Evolutionary conservation across 2,329 filamentous ascomycete species (phyloP), one percentile per base, ranked within the genome.

Genomic region (Blumeria hordei): DNA sequence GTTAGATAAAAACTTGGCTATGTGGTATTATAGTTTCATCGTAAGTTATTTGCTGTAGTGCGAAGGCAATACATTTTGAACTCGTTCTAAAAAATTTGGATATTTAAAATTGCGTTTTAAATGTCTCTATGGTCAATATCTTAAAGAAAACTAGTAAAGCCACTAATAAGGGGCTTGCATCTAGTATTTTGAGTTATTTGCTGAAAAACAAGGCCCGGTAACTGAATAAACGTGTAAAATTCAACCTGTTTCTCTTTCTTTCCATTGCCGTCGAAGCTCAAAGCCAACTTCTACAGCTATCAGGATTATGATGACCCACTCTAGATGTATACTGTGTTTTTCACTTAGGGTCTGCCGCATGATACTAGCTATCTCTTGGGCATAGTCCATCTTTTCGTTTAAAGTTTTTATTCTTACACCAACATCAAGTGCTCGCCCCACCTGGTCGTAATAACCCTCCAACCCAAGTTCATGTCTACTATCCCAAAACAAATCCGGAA

Each of bases 301-400:
- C 55, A 98, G 75, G 2, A 85, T 73, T 62, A 98, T 96, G 66
- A 98, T 96, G 62, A 93, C 93, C 83, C 86, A 90, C 69, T 96
- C 92, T 10, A 98, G 73, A 55, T 86, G 75, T 34, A 88, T 78
- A 14, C 86, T 84, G 65, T 96, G 88, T 66, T 86, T 87, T 71
- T 96, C 88, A 65, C 85, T 93, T 55, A 93, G 74, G 65, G 88
- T 81, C 67, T 95, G 87, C 56, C 92, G 75, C 58, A 96, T 70
- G 14, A 96, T 88, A 54, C 75, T 85, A 6, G 92, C 88, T 66
- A 95, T 95, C 67, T 96, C 90, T 64, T 92, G 85, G 0, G 90
- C 92, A 66, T 98, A 96, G 64, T 94, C 90, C 78, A 98, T 93
- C 71, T 94, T 94, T 70, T 94, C 86, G 67, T 98, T 98, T 61